These are phyloP conservation scores for Bipolaris victoriae DNA, from an alignment of 2,329 filamentous ascomycete species.

Conservation along the genomic window DNA sequence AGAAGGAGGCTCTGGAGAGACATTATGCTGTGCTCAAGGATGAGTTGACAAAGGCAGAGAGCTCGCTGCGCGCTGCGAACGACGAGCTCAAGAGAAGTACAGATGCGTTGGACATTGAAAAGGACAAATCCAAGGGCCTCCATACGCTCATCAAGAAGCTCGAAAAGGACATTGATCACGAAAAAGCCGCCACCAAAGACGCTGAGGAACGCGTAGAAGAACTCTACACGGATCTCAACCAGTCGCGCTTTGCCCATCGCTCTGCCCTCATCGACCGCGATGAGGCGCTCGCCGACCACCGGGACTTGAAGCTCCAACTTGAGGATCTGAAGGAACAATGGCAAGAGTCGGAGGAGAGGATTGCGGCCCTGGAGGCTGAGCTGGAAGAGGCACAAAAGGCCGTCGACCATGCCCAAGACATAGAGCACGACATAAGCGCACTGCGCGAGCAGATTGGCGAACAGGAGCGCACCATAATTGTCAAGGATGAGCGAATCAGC, in stretches of 20 bases:
- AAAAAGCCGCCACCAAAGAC: constrained; percentile 2
- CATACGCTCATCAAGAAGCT: constrained; percentile 7
- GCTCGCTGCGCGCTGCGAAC: background rate
- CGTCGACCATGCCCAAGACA: constrained; percentile 8
- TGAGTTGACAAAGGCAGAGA: background rate
- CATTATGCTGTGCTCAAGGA: background rate
- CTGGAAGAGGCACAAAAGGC: constrained; percentile 15
- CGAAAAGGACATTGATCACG: background rate
- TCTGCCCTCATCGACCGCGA: constrained; percentile 1
- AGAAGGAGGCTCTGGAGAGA: constrained; percentile 1
- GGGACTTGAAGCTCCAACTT: constrained; percentile 15
- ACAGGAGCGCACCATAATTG: constrained; percentile 22
- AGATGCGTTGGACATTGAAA: background rate
- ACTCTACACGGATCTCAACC: constrained; percentile 3
- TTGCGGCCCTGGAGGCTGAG: constrained; percentile 20
- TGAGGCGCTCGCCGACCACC: background rate
- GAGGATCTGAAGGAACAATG: constrained; percentile 21
- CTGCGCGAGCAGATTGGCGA: constrained; percentile 12
- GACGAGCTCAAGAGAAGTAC: constrained; percentile 3
- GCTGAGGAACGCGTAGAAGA: background rate
- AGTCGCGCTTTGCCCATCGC: constrained; percentile 3
- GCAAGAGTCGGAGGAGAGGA: constrained; percentile 9
- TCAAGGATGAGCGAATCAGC: constrained; percentile 37
- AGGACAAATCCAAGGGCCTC: background rate
- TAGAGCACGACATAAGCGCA: constrained; percentile 22